These are phyloP conservation scores for Talaromyces rugulosus DNA, from an alignment of 2,329 filamentous ascomycete genomes.

Conservation along the genomic window DNA sequence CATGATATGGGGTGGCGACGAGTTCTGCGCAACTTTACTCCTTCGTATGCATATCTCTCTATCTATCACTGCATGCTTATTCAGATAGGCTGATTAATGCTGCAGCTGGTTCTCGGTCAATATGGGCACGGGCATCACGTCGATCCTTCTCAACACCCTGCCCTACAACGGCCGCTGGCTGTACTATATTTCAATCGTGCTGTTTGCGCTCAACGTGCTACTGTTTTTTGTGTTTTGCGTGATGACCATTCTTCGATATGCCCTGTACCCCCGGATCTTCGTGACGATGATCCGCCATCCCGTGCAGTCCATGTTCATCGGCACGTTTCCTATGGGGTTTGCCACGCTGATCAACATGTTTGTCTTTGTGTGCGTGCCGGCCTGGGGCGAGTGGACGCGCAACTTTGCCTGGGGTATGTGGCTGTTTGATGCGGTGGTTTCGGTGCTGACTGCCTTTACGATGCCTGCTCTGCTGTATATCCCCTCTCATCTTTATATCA, in stretches of 20 bases:
- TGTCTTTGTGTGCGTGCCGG: conserved; percentile 54
- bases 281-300: conserved; percentile 62
- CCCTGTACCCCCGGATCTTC: conserved; percentile 64
- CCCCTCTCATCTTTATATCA: neutral
- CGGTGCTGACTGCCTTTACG: conserved; percentile 51
- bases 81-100: neutral
- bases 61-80: neutral
- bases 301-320: conserved; percentile 64
- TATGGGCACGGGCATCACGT: conserved; percentile 42
- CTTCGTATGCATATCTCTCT: conserved; percentile 35
- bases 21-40: conserved; percentile 37
- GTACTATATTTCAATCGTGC: conserved; percentile 34
- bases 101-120: conserved; percentile 39
- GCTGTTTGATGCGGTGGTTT: conserved; percentile 54
- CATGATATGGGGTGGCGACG: conserved; percentile 34
- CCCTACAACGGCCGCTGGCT: conserved; percentile 38
- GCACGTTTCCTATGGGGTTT: conserved; percentile 65
- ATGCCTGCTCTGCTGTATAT: conserved; percentile 33
- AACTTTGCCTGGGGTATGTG: conserved; percentile 55
- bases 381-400: conserved; percentile 58
- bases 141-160: conserved; percentile 32
- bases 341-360: conserved; percentile 66
- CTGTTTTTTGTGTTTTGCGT: conserved; percentile 32
- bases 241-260: conserved; percentile 58
- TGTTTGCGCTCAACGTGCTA: conserved; percentile 34